A percentile compares a stretch with the other conserved stretches of the same genome.
Evolutionary conservation across 805 yeast genomes (phyloP).

Genomic region (Saccharomycopsis selenospora): DNA sequence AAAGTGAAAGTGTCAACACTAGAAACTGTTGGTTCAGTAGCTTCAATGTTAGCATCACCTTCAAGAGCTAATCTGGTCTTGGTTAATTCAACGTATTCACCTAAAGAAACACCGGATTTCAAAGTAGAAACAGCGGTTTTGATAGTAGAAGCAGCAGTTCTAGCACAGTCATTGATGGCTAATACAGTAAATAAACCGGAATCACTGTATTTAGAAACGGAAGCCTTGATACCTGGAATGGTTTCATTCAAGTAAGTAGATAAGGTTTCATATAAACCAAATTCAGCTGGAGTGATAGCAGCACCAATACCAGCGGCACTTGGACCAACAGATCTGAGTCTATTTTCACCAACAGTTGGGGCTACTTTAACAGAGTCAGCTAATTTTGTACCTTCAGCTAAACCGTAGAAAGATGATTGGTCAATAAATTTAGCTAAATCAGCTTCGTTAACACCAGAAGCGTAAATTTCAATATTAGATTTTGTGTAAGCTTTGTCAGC

Average conservation of each 20-base stretch:
- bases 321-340: slow-evolving; percentile 55
- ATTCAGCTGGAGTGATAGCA: slow-evolving; percentile 59
- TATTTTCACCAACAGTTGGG: slow-evolving; percentile 58
- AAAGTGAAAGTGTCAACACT: slow-evolving; percentile 35
- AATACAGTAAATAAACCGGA: slow-evolving; percentile 74
- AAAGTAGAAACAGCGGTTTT: slow-evolving; percentile 47
- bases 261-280: slow-evolving; percentile 62
- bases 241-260: slow-evolving; percentile 56
- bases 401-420: slow-evolving; percentile 55
- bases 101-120: slow-evolving; percentile 47
- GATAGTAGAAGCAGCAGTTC: slow-evolving; percentile 53
- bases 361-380: slow-evolving; percentile 29
- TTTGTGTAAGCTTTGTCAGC: slow-evolving; percentile 63
- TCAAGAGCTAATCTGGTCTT: slow-evolving; percentile 37
- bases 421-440: slow-evolving; percentile 64
- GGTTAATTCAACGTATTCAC: slow-evolving; percentile 53
- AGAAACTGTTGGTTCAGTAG: slow-evolving; percentile 33
- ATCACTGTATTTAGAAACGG: slow-evolving; percentile 60
- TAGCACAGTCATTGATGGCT: slow-evolving; percentile 52
- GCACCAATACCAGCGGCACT: slow-evolving; percentile 76
- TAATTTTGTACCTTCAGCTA: slow-evolving; percentile 55
- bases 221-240: slow-evolving; percentile 40
- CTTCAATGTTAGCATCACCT: slow-evolving; percentile 30
- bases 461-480: slow-evolving; percentile 64
- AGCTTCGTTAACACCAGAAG: slow-evolving; percentile 61